Conservation (phyloP, 73 alveolate species). For the Paramecium primaurelia region DNA sequence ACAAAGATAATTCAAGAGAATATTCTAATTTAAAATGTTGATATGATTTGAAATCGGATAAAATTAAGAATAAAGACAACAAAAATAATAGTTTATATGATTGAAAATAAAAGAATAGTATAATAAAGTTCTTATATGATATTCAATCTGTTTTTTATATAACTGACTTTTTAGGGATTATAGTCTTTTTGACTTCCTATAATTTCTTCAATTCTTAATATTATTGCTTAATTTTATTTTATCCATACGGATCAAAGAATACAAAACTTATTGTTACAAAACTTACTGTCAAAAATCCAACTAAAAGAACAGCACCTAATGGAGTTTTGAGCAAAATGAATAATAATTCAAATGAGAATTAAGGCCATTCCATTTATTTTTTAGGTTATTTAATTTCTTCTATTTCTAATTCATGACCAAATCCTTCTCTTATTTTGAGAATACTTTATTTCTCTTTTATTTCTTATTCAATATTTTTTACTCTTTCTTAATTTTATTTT, state of each 20-base stretch:
- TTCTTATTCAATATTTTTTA: background rate
- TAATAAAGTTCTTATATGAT: background rate
- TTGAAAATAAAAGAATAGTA: background rate
- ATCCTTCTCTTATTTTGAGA: constrained; percentile 1
- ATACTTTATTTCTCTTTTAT: background rate
- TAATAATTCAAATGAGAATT: background rate
- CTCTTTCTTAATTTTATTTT: background rate
- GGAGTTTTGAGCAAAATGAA: background rate
- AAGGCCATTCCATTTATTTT: constrained; percentile 1
- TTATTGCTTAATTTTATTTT: background rate
- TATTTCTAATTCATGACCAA: background rate
- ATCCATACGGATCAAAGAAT: constrained; percentile 41
- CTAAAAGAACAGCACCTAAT: background rate
- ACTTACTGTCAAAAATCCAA: background rate
- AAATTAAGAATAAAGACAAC: background rate
- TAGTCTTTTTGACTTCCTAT: background rate
- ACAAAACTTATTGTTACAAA: constrained; percentile 6
- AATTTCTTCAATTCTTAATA: background rate
- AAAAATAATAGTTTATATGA: background rate
- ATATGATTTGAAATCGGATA: background rate
- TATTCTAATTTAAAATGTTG: too few species aligned
- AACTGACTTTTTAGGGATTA: background rate
- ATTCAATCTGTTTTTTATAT: background rate
- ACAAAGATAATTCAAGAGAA: too few species aligned
- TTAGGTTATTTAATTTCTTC: background rate